These are phyloP conservation scores for Thalassia testudinum DNA, from an alignment of 116 monocot genomes.

Conservation along the genomic window DNA sequence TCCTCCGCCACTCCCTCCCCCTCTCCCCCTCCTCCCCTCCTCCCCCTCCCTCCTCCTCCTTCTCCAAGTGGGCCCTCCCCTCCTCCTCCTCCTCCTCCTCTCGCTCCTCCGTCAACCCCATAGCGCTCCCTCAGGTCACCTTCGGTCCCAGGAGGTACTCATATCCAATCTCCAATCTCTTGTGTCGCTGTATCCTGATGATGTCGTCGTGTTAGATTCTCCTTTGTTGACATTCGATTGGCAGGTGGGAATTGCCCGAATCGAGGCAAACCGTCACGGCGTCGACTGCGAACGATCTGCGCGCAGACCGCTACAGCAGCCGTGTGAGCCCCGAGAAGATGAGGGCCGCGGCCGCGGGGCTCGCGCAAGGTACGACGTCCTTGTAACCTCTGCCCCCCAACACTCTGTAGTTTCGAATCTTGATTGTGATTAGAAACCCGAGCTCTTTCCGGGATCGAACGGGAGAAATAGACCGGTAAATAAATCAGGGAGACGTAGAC, in stretches of 20 bases:
- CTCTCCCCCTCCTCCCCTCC: slow-evolving; percentile 7
- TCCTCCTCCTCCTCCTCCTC: background rate
- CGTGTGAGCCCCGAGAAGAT: slow-evolving; percentile 48
- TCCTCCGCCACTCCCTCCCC: slow-evolving; percentile 89
- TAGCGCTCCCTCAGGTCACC: slow-evolving; percentile 75
- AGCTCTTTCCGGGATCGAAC: no score
- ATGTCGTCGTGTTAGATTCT: no score
- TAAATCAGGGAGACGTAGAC: no score
- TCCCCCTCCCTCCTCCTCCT: slow-evolving; percentile 16
- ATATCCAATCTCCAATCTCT: no score
- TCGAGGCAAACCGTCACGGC: slow-evolving; percentile 28
- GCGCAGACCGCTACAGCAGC: slow-evolving; percentile 22
- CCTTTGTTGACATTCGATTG: background rate
- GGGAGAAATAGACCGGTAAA: no score
- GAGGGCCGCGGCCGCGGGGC: slow-evolving; percentile 42
- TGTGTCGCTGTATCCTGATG: background rate
- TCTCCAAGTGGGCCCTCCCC: slow-evolving; percentile 3
- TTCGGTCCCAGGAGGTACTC: slow-evolving; percentile 73
- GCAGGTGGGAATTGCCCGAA: slow-evolving; percentile 69
- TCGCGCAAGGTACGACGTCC: slow-evolving; percentile 42
- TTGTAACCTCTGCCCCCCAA: no score
- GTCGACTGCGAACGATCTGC: slow-evolving; percentile 76
- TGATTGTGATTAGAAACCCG: no score
- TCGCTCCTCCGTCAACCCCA: slow-evolving; percentile 39
- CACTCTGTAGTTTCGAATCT: no score